Evolutionary conservation across 305 asterid species (phyloP).

Genomic region (Solanum hybrid): DNA sequence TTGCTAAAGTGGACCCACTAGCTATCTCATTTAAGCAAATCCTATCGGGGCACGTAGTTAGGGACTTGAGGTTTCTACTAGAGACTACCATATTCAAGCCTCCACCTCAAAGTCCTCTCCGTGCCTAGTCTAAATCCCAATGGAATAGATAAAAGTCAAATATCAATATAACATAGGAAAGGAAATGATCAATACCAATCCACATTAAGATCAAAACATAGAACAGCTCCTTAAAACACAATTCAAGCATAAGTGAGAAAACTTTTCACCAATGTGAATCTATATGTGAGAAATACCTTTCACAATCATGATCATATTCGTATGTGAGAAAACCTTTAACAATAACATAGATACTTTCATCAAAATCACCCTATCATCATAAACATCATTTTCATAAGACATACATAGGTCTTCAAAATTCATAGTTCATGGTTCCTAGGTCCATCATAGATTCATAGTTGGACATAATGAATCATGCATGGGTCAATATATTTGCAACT

Average conservation of each 20-base stretch:
- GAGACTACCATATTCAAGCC: not conserved
- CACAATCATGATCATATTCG: too few species aligned
- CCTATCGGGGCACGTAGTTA: too few species aligned
- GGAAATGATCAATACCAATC: not conserved
- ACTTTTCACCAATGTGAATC: too few species aligned
- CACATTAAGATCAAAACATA: not conserved
- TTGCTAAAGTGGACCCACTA: not conserved
- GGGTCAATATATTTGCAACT: not conserved
- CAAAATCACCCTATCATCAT: too few species aligned
- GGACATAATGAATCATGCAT: not conserved
- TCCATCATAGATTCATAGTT: not conserved
- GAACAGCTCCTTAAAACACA: not conserved
- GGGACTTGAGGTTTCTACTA: not conserved
- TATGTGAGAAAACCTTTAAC: too few species aligned
- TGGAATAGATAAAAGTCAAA: too few species aligned
- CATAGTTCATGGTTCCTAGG: not conserved
- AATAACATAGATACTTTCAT: too few species aligned
- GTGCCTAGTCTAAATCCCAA: not conserved
- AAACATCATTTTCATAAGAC: too few species aligned
- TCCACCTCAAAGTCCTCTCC: not conserved
- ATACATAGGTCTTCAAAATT: too few species aligned
- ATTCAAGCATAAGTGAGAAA: too few species aligned
- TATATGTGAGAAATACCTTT: too few species aligned
- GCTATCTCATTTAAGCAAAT: not conserved
- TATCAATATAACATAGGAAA: not conserved